These are phyloP conservation scores for Malus sieversii DNA, from an alignment of 306 rosid genomes.

Conservation along the genomic window DNA sequence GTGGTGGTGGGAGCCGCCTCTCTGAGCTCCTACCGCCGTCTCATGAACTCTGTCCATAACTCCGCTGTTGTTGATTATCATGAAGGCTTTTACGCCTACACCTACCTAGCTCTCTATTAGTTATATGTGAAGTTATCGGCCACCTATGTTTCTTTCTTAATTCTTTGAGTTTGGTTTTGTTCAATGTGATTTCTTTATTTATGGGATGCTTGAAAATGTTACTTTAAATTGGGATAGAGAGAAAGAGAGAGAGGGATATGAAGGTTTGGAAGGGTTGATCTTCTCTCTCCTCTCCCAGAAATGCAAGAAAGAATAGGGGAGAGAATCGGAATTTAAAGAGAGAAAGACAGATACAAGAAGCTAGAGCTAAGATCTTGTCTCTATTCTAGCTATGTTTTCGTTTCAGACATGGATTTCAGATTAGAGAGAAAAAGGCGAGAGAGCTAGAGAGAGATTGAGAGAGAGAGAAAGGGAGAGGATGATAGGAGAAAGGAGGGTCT, in stretches of 20 bases:
- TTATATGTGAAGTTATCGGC: not conserved
- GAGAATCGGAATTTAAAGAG: not conserved
- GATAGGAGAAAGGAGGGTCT: not conserved
- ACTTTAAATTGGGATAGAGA: constrained; percentile 1
- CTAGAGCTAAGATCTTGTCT: constrained; percentile 1
- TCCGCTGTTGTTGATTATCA: not conserved
- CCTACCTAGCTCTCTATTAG: not conserved
- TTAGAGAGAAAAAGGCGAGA: constrained; percentile 3
- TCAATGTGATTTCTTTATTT: not conserved
- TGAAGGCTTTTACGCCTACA: not conserved
- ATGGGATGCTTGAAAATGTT: not conserved
- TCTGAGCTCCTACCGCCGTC: not conserved
- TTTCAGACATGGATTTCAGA: constrained; percentile 11
- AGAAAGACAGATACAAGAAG: not conserved
- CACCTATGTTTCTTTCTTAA: not conserved
- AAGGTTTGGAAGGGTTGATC: not conserved
- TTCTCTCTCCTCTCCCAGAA: constrained; percentile 42
- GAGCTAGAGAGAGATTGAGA: not conserved
- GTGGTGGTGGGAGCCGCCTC: not conserved
- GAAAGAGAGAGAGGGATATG: not conserved
- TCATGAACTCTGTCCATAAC: constrained; percentile 3
- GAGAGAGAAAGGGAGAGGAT: not conserved
- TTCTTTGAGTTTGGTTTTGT: not conserved
- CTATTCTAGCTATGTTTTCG: constrained; percentile 6
- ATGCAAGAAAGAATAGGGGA: constrained; percentile 14